Evolutionary conservation across 1,284 basidiomycete genomes (phyloP).

Genomic region (Lignosus rhinocerotis): DNA sequence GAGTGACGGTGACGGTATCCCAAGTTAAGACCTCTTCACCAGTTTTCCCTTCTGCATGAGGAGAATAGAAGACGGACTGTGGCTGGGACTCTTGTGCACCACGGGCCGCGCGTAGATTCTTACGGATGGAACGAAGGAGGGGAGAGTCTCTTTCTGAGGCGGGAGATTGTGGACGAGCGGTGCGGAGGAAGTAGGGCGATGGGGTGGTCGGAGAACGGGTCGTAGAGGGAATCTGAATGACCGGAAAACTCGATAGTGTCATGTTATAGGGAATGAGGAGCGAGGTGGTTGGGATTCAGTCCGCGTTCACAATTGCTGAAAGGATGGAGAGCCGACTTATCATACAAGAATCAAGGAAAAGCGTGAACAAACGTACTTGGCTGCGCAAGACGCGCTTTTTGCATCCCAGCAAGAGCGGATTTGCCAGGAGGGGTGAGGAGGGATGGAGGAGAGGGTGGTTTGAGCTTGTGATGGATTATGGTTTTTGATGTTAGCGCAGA

Average conservation of each 20-base stretch:
- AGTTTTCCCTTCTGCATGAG: slow-evolving; percentile 9
- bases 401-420: too few species aligned
- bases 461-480: too few species aligned
- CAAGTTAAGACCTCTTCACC: slow-evolving; percentile 63
- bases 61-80: slow-evolving; percentile 16
- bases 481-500: too few species aligned
- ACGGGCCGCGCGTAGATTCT: slow-evolving; percentile 26
- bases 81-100: slow-evolving; percentile 16
- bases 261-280: neutral
- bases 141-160: slow-evolving; percentile 18
- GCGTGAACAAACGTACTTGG: too few species aligned
- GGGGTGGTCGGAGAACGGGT: slow-evolving; percentile 1
- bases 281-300: neutral
- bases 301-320: neutral
- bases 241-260: neutral
- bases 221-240: slow-evolving; percentile 12
- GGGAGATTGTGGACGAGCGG: neutral
- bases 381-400: too few species aligned
- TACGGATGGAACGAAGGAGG: slow-evolving; percentile 28
- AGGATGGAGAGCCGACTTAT: neutral
- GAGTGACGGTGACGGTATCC: slow-evolving; percentile 67
- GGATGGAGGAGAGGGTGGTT: too few species aligned
- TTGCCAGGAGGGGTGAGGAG: too few species aligned
- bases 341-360: neutral
- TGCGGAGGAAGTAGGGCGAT: slow-evolving; percentile 9